Evolutionary conservation across 495 filamentous ascomycete genomes (phyloP), one percentile per base, ranked within the genome.

Genomic region (Aspergillus funiculosus): DNA sequence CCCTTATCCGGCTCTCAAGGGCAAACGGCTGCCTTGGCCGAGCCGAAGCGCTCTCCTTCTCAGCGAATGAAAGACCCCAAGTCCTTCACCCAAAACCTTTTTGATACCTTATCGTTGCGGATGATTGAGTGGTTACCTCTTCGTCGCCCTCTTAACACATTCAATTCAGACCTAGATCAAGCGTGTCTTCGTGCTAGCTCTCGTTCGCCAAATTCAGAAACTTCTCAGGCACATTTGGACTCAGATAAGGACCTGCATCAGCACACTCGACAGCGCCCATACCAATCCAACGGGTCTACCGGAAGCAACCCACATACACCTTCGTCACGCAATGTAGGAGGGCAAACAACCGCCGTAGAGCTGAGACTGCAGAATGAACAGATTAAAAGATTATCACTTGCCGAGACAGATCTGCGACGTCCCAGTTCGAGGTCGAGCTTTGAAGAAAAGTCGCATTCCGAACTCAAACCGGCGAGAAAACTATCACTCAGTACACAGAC

Each of bases 81-180:
- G 48, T 91, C 87, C 1, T 90, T 94, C 52, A 83, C 85, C 6
- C 88, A 89, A 34, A 85, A 85, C 46, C 68, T 92, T 2, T 90
- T 91, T 54, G 83, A 83, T 50, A 88, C 87, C 2, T 70, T 81
- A 30, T 76, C 87, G 4, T 73, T 89, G 50, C 82, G 82, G 43
- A 86, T 91, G 80, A 66, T 91, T 20, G 86, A 89, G 60, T 89
- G 84, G 84, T 67, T 86, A 27, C 79, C 82, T 10, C 75, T 83
- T 7, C 56, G 66, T 52, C 59, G 69, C 37, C 44, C 64, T 15
- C 52, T 53, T 2, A 64, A 51, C 13, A 36, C 53, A 3, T 51
- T 57, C 39, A 57, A 54, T 21, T 6, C 54, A 1, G 56, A 57
- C 3, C 17, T 30, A 3, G 40, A 43, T 6, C 39, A 39, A 3